Percentiles rank a stretch among this genome's conserved stretches.
phyloP scores from a whole-genome alignment of 345 rosid genomes.

The Eucalyptus victrix region DNA sequence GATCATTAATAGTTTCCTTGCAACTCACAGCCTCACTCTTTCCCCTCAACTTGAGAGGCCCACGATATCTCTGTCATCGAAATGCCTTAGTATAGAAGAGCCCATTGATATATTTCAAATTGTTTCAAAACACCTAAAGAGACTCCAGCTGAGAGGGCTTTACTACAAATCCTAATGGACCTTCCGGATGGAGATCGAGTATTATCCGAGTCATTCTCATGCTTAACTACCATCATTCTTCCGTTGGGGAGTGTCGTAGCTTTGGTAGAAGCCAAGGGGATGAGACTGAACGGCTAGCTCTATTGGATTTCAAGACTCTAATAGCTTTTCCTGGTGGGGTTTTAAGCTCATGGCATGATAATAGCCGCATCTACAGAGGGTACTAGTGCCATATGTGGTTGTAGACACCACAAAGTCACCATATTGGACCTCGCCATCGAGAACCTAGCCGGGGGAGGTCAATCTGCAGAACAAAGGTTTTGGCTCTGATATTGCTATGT shows the following conservation, averaged over 20 bases:
- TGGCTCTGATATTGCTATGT: no score
- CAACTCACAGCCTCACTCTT: no score
- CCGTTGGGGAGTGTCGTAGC: neutral
- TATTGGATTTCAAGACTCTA: neutral
- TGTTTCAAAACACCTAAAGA: no score
- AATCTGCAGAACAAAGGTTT: no score
- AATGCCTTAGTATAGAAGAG: no score
- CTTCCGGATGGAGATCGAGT: no score
- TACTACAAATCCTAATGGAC: neutral
- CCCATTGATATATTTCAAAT: no score
- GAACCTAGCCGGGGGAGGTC: neutral
- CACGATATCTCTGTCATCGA: no score
- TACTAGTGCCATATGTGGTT: no score
- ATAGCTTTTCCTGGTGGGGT: neutral
- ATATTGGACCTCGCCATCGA: neutral
- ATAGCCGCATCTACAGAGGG: neutral
- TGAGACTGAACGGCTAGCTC: neutral
- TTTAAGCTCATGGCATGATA: neutral
- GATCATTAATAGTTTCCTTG: no score
- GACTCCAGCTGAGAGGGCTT: neutral
- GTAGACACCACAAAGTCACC: neutral
- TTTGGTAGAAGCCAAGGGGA: neutral
- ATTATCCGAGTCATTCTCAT: neutral
- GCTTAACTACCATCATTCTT: neutral
- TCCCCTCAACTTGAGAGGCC: no score